A percentile compares a stretch with the other conserved stretches of the same genome.
Evolutionary conservation across 2,329 filamentous ascomycete species (phyloP).

Genomic region (Thermothelomyces thermophilus): DNA sequence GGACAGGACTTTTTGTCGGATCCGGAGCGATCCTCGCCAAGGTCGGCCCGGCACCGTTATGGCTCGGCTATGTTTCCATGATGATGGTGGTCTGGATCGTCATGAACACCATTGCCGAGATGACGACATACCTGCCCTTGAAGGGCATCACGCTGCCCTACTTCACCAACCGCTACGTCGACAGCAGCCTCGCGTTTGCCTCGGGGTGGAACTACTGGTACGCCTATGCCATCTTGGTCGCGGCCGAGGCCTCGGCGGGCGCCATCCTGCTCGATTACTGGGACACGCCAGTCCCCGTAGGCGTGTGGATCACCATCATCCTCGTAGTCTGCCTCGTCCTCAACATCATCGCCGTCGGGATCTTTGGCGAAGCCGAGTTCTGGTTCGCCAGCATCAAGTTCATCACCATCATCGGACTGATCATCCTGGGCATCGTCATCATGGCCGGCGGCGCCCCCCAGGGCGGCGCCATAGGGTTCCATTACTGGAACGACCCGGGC

Average conservation of each 20-base stretch:
- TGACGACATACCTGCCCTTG: slow-evolving; percentile 49
- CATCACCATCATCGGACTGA: slow-evolving; percentile 50
- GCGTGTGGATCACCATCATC: slow-evolving; percentile 55
- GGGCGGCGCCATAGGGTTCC: slow-evolving; percentile 43
- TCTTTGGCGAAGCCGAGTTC: slow-evolving; percentile 58
- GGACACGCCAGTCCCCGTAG: slow-evolving; percentile 44
- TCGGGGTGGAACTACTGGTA: slow-evolving; percentile 58
- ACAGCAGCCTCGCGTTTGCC: slow-evolving; percentile 50
- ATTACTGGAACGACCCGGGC: slow-evolving; percentile 43
- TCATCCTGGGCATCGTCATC: slow-evolving; percentile 50
- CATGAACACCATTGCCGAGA: slow-evolving; percentile 50
- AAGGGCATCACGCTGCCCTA: slow-evolving; percentile 52
- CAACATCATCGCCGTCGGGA: slow-evolving; percentile 50
- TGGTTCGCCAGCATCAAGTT: slow-evolving; percentile 56
- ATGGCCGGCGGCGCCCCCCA: slow-evolving; percentile 50
- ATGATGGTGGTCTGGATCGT: slow-evolving; percentile 47
- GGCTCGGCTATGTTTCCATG: slow-evolving; percentile 61
- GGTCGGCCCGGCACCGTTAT: slow-evolving; percentile 56
- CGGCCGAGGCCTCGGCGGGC: slow-evolving; percentile 51
- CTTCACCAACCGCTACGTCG: slow-evolving; percentile 49
- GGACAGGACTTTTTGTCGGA: slow-evolving; percentile 28
- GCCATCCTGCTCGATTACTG: slow-evolving; percentile 56
- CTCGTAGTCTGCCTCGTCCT: slow-evolving; percentile 47
- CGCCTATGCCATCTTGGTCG: slow-evolving; percentile 52
- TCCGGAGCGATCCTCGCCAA: slow-evolving; percentile 28